These are phyloP conservation scores for Sophora flavescens DNA, from an alignment of 306 rosid species.

Conservation along the genomic window DNA sequence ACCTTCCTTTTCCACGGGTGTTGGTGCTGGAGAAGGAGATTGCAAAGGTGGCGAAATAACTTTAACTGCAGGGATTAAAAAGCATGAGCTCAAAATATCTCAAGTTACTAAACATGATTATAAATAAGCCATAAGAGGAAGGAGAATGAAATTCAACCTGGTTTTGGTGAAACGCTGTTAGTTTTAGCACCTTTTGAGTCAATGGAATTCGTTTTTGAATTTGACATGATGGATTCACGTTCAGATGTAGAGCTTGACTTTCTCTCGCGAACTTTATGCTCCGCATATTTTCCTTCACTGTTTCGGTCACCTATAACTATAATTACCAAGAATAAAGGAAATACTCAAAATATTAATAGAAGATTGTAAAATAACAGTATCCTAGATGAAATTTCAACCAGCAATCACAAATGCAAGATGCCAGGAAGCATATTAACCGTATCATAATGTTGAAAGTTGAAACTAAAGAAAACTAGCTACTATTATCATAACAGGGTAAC, in stretches of 20 bases:
- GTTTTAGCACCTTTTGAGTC: constrained; percentile 53
- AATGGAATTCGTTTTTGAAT: constrained; percentile 52
- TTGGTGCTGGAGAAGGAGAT: constrained; percentile 47
- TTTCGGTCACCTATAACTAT: constrained; percentile 48
- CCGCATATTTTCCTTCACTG: constrained; percentile 44
- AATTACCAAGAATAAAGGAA: constrained; percentile 36
- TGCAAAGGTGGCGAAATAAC: constrained; percentile 51
- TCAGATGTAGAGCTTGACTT: constrained; percentile 57
- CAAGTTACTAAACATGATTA: neutral
- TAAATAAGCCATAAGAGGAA: constrained; percentile 27
- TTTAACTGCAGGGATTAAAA: constrained; percentile 60
- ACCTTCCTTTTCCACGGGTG: constrained; percentile 53
- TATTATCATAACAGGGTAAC: constrained; percentile 4
- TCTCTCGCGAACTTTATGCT: constrained; percentile 54
- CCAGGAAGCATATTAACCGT: neutral
- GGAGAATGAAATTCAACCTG: constrained; percentile 52
- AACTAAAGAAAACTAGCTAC: neutral
- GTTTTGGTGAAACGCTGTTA: constrained; percentile 54
- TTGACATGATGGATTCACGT: constrained; percentile 43
- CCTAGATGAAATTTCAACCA: neutral
- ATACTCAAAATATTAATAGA: constrained; percentile 2
- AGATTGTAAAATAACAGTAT: neutral
- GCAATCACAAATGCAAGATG: neutral
- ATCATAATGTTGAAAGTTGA: constrained; percentile 9
- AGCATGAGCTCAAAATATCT: constrained; percentile 12